Percentiles rank a stretch among this genome's conserved stretches.
Evolutionary conservation across 1,139 yeast genomes (phyloP).

Genomic region (Sugiyamaella castrensis): DNA sequence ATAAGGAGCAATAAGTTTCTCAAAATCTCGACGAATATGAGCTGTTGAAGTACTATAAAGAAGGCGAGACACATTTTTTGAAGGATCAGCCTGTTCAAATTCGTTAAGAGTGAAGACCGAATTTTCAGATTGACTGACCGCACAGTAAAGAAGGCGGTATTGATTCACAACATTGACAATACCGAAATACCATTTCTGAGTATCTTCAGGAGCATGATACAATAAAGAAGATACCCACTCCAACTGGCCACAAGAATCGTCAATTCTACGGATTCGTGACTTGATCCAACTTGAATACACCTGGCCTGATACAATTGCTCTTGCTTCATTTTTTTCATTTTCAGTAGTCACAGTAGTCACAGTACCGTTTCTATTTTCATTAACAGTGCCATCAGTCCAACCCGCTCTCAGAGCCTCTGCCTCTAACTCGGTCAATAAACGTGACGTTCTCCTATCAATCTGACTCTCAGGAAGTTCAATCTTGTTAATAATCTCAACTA

Average conservation of each 20-base stretch:
- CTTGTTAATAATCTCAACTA: neutral
- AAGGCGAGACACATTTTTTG: slow-evolving; percentile 18
- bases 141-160: slow-evolving; percentile 18
- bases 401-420: slow-evolving; percentile 16
- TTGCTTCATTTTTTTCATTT: neutral
- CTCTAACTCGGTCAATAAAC: slow-evolving; percentile 17
- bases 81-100: slow-evolving; percentile 20
- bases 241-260: slow-evolving; percentile 23
- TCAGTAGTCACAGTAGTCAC: neutral
- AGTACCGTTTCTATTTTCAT: neutral
- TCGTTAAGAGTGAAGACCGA: slow-evolving; percentile 15
- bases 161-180: slow-evolving; percentile 24
- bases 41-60: slow-evolving; percentile 21
- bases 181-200: slow-evolving; percentile 27
- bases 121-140: neutral
- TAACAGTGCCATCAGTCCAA: slow-evolving; percentile 18
- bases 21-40: slow-evolving; percentile 25
- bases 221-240: slow-evolving; percentile 16
- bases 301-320: slow-evolving; percentile 1
- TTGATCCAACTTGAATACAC: slow-evolving; percentile 26
- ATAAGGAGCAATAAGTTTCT: slow-evolving; percentile 19
- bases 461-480: slow-evolving; percentile 18
- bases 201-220: slow-evolving; percentile 19
- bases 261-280: slow-evolving; percentile 26
- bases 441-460: slow-evolving; percentile 15